Percentiles rank a stretch among this genome's conserved stretches.
Conservation (phyloP, 495 filamentous ascomycete species). For the Staphylotrichum longicolle region DNA sequence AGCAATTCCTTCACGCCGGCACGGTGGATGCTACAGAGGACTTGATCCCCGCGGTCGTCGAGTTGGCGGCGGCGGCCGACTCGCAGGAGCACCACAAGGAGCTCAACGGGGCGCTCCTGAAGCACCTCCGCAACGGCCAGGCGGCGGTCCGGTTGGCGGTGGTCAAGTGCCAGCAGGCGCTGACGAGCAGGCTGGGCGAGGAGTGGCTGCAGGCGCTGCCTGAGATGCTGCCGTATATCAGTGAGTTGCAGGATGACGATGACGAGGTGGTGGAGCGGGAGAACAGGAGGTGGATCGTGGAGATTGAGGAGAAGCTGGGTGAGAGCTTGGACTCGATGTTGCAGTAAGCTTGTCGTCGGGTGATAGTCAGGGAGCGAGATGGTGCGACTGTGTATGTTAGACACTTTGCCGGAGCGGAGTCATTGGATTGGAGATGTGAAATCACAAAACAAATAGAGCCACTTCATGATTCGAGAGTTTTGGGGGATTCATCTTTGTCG, state of each 20-base stretch:
- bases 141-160: conserved; percentile 69
- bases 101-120: conserved; percentile 72
- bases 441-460: no score
- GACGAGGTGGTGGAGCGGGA: conserved; percentile 88
- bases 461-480: no score
- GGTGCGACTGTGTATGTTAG: not conserved
- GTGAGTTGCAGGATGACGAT: conserved; percentile 92
- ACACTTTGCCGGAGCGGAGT: no score
- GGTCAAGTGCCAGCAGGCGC: conserved; percentile 69
- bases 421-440: no score
- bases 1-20: conserved; percentile 60
- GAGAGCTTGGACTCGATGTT: conserved; percentile 89
- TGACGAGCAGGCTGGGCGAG: conserved; percentile 77
- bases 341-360: conserved; percentile 48
- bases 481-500: no score
- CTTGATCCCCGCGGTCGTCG: conserved; percentile 60
- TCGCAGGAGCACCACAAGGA: conserved; percentile 86
- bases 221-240: conserved; percentile 93
- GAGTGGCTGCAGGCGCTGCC: conserved; percentile 88
- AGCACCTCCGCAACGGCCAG: conserved; percentile 68
- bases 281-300: conserved; percentile 78
- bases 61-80: conserved; percentile 73
- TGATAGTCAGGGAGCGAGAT: no score
- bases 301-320: conserved; percentile 81
- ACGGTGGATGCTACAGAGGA: conserved; percentile 38